phyloP scores from a whole-genome alignment of 768 basidiomycete species.

The Tulasnella sp. region DNA sequence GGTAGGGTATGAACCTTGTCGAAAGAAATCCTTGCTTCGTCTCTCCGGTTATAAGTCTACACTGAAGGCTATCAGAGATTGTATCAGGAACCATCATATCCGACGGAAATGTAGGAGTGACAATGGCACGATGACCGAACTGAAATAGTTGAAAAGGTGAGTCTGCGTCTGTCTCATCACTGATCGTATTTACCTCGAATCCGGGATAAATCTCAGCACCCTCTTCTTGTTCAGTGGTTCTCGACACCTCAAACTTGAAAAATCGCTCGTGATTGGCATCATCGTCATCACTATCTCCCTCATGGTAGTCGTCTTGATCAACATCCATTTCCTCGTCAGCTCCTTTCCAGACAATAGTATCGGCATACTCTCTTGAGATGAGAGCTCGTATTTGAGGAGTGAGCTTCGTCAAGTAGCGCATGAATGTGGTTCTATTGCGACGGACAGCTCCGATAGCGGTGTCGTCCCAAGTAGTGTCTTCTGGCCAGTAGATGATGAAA shows the following conservation, averaged over 20 bases:
- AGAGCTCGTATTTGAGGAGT: slow-evolving; percentile 42
- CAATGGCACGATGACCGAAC: too few species aligned
- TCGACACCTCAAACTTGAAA: slow-evolving; percentile 7
- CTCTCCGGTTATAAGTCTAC: too few species aligned
- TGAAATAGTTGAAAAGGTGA: too few species aligned
- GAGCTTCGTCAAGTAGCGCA: slow-evolving; percentile 50
- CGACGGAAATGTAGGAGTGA: too few species aligned
- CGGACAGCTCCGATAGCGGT: slow-evolving; percentile 32
- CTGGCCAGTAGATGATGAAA: slow-evolving; percentile 50
- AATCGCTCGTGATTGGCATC: slow-evolving; percentile 1
- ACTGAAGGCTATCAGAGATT: too few species aligned
- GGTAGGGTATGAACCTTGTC: too few species aligned
- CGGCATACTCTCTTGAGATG: slow-evolving; percentile 36
- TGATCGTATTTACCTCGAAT: background rate
- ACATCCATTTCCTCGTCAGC: slow-evolving; percentile 14
- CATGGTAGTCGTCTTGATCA: slow-evolving; percentile 21
- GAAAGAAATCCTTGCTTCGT: too few species aligned
- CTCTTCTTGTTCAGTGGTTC: background rate
- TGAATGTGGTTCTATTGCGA: slow-evolving; percentile 46
- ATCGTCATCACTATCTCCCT: slow-evolving; percentile 9
- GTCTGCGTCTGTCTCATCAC: too few species aligned
- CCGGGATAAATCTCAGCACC: background rate
- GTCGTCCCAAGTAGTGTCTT: slow-evolving; percentile 37
- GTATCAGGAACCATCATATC: too few species aligned
- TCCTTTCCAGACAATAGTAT: slow-evolving; percentile 33